Evolutionary conservation across 495 filamentous ascomycete genomes (phyloP), one percentile per base, ranked within the genome.

Genomic region (Staphylotrichum tortipilum): DNA sequence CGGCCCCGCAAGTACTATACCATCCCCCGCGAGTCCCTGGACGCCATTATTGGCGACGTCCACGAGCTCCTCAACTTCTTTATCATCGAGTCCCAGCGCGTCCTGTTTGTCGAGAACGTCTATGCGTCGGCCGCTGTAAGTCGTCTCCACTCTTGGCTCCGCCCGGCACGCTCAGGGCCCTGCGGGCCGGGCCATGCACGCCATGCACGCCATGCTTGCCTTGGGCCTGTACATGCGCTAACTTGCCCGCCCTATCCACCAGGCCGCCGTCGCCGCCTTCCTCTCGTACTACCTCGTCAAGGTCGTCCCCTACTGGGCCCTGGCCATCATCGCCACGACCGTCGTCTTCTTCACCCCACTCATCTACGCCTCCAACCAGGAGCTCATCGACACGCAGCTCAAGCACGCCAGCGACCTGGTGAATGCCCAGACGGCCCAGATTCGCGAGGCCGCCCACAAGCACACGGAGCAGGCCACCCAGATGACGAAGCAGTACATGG

Each of bases 51-150:
- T 44, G 89, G 88, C 54, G 92, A 97, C 61, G 63, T 91, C 26
- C 85, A 91, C 64, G 89, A 96, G 68, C 75, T 99, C 41, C 70
- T 90, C 69, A 95, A 99, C 78, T 99, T 99, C 72, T 89, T 96
- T 70, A 77, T 95, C 55, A 89, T 99, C 55, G 92, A 99, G 72
- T 82, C 87, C 65, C 92, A 99, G 78, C 82, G 94, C 51, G 79
- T 99, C 59, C 57, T 97, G 46, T 99, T 94, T 57, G 92, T 83
- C 44, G 92, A 99, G 81, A 97, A 97, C 61, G 74, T 94, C 42
- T 73, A 79, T 48, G 82, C 80, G 55, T 94, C 92, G 2, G 66
- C 80, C 68, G 81, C 80, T 52, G 90, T 96, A 81, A 70, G 88
- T 75, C 29, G 36, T 43, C 46, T 42, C 47, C 15, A 31, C 38